Percentiles rank a stretch among this genome's conserved stretches.
Evolutionary conservation across 352 stramenopile genomes (phyloP).

Genomic region (Globisporangium sylvaticum): DNA sequence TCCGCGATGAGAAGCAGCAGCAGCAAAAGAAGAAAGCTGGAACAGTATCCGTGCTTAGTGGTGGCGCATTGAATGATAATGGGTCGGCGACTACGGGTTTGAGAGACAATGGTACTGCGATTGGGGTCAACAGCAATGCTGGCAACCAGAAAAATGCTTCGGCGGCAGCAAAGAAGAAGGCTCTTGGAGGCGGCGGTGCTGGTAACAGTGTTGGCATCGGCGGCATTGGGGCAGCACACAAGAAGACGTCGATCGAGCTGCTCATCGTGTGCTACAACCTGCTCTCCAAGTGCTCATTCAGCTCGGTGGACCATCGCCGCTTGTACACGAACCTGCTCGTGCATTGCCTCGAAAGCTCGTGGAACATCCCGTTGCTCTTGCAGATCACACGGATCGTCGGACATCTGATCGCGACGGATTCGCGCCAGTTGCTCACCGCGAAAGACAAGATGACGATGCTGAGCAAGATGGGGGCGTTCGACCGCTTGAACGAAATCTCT

Average conservation of each 20-base stretch:
- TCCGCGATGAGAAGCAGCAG: constrained; percentile 52
- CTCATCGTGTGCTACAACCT: constrained; percentile 78
- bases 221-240: constrained; percentile 18
- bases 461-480: constrained; percentile 83
- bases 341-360: constrained; percentile 83
- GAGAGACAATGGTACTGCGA: constrained; percentile 19
- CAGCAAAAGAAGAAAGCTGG: constrained; percentile 60
- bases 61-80: constrained; percentile 17
- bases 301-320: constrained; percentile 60
- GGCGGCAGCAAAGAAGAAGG: constrained; percentile 39
- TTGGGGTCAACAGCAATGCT: neutral
- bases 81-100: constrained; percentile 10
- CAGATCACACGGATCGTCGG: constrained; percentile 81
- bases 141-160: constrained; percentile 17
- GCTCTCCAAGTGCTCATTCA: constrained; percentile 78
- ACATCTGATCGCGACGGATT: constrained; percentile 49
- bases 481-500: constrained; percentile 83
- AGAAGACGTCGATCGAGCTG: constrained; percentile 73
- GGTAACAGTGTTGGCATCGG: neutral
- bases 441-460: constrained; percentile 89
- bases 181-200: neutral
- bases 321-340: constrained; percentile 83
- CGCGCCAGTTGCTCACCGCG: constrained; percentile 64
- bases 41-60: neutral
- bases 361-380: constrained; percentile 78